Percentiles rank a stretch among this genome's conserved stretches.
phyloP scores from a whole-genome alignment of 192 early-diverging fungal genomes.

The Backusella westeae region DNA sequence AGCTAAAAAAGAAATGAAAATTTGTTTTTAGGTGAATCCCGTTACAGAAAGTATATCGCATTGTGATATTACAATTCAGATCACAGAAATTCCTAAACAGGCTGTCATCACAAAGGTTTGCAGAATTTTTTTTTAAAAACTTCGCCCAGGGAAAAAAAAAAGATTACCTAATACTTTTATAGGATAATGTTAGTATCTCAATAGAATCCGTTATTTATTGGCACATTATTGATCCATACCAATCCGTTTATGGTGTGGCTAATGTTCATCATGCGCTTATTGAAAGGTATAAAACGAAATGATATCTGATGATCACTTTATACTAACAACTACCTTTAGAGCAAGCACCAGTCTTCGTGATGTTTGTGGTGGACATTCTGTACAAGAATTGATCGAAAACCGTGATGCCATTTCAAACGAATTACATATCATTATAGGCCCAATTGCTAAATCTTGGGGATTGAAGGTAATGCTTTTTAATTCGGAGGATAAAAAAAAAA shows the following conservation, averaged over 20 bases:
- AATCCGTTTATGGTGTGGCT: conserved; percentile 74
- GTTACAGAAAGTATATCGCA: conserved; percentile 37
- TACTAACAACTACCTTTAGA: conserved; percentile 16
- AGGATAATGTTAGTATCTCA: conserved; percentile 80
- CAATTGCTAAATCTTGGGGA: conserved; percentile 75
- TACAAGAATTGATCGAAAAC: conserved; percentile 90
- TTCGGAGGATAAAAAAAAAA: neutral
- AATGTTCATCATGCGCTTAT: conserved; percentile 73
- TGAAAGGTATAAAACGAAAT: conserved; percentile 55
- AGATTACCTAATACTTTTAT: neutral
- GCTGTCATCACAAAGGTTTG: conserved; percentile 73
- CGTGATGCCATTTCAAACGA: conserved; percentile 81
- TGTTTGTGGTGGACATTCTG: conserved; percentile 71
- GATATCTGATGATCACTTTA: neutral
- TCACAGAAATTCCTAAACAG: conserved; percentile 64
- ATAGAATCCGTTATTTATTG: conserved; percentile 91
- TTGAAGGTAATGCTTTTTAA: conserved; percentile 51
- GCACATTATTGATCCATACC: conserved; percentile 78
- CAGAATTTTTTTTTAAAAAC: neutral
- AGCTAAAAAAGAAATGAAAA: neutral
- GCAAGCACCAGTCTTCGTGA: conserved; percentile 87
- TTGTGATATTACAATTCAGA: conserved; percentile 65
- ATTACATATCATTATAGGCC: conserved; percentile 82
- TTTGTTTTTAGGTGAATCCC: conserved; percentile 37
- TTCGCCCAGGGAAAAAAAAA: neutral